phyloP scores from a whole-genome alignment of 2,329 filamentous ascomycete genomes.

The Aspergillus hiratsukae region DNA sequence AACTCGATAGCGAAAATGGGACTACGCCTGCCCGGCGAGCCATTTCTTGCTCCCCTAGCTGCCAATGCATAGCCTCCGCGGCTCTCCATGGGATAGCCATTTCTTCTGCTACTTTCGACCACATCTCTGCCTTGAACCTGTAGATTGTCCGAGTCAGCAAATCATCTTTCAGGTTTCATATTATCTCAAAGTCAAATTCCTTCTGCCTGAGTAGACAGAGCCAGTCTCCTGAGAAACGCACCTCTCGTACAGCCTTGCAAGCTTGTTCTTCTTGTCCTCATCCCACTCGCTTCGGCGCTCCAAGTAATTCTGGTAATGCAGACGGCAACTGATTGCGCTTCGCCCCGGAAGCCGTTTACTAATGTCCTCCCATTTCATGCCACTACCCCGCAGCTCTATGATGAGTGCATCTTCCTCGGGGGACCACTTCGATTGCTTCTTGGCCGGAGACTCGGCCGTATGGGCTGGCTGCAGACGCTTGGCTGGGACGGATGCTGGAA shows the following conservation, averaged over 20 bases:
- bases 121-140: slow-evolving; percentile 98
- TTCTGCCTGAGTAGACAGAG: neutral
- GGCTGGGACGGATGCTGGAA: slow-evolving; percentile 25
- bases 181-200: neutral
- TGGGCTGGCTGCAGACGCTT: slow-evolving; percentile 46
- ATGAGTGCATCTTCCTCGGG: slow-evolving; percentile 89
- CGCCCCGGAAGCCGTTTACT: slow-evolving; percentile 84
- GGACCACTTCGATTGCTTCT: slow-evolving; percentile 97
- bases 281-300: slow-evolving; percentile 93
- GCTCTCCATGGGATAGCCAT: slow-evolving; percentile 94
- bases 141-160: slow-evolving; percentile 7
- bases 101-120: slow-evolving; percentile 90
- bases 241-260: slow-evolving; percentile 92
- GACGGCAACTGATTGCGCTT: slow-evolving; percentile 87
- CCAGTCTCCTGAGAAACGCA: slow-evolving; percentile 45
- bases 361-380: slow-evolving; percentile 99
- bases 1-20: slow-evolving; percentile 68
- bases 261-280: slow-evolving; percentile 95
- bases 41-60: slow-evolving; percentile 91
- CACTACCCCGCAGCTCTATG: slow-evolving; percentile 80
- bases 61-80: slow-evolving; percentile 97
- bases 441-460: slow-evolving; percentile 63
- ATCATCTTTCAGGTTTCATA: neutral
- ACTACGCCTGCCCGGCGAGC: slow-evolving; percentile 83
- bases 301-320: slow-evolving; percentile 96